Evolutionary conservation across 2,329 filamentous ascomycete species (phyloP).

Genomic region (Xylaria sp.): DNA sequence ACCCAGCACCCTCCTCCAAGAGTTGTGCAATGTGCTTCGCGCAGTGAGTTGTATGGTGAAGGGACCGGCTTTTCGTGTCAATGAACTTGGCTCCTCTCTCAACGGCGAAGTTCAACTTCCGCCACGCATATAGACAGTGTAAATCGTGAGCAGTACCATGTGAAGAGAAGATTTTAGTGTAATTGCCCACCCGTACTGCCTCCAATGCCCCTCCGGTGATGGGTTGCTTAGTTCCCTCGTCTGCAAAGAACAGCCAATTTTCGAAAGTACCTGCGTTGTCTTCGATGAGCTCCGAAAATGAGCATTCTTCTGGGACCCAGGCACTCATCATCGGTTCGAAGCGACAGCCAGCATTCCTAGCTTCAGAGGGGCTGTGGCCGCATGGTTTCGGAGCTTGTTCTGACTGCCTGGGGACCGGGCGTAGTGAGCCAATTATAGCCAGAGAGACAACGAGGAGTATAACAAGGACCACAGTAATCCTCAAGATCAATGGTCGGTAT

Average conservation of each 20-base stretch:
- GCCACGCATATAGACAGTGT: constrained; percentile 22
- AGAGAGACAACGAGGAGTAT: not conserved
- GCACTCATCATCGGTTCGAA: constrained; percentile 25
- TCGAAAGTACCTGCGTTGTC: constrained; percentile 17
- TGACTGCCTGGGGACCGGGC: not conserved
- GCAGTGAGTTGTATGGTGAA: constrained; percentile 22
- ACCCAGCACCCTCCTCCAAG: constrained; percentile 20
- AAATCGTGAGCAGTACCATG: constrained; percentile 18
- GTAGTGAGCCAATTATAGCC: not conserved
- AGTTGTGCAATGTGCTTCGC: constrained; percentile 24
- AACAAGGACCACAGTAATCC: not conserved
- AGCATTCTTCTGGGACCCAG: constrained; percentile 14
- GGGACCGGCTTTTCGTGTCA: constrained; percentile 17
- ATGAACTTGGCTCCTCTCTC: constrained; percentile 11
- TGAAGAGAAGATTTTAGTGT: constrained; percentile 15
- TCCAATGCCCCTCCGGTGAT: constrained; percentile 11
- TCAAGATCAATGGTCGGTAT: not conserved
- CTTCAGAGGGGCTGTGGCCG: constrained; percentile 18
- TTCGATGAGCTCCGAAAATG: constrained; percentile 12
- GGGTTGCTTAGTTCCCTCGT: not conserved
- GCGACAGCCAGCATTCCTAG: constrained; percentile 9
- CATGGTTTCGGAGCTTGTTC: constrained; percentile 5
- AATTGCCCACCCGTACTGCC: constrained; percentile 13
- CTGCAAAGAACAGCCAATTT: constrained; percentile 19
- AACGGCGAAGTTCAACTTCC: constrained; percentile 17